Evolutionary conservation across 768 basidiomycete genomes (phyloP).

Genomic region (Obba rivulosa): DNA sequence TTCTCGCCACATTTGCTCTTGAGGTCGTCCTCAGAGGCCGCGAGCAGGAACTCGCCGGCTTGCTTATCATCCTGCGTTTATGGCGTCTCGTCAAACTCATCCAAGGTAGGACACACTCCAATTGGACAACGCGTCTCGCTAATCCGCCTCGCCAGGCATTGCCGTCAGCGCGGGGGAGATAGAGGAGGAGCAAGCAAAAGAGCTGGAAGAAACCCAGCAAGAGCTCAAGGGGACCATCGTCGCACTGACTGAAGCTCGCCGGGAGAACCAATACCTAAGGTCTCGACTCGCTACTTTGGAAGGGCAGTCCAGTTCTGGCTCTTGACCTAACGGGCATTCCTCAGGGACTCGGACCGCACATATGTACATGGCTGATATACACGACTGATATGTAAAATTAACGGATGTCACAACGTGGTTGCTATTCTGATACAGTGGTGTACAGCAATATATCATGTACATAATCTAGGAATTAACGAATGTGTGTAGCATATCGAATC

Average conservation of each 20-base stretch:
- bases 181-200: slow-evolving; percentile 46
- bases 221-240: slow-evolving; percentile 36
- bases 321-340: no score
- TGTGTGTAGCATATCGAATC: no score
- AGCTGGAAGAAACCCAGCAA: slow-evolving; percentile 42
- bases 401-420: no score
- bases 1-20: slow-evolving; percentile 67
- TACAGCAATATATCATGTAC: no score
- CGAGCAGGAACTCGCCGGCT: slow-evolving; percentile 63
- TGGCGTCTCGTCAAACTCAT: slow-evolving; percentile 81
- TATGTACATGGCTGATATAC: no score
- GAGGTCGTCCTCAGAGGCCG: slow-evolving; percentile 65
- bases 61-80: slow-evolving; percentile 70
- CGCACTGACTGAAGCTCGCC: slow-evolving; percentile 38
- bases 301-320: neutral
- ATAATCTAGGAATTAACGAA: no score
- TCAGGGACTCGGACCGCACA: no score
- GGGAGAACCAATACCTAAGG: slow-evolving; percentile 51
- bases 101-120: slow-evolving; percentile 33
- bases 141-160: slow-evolving; percentile 42
- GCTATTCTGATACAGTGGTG: no score
- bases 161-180: slow-evolving; percentile 72
- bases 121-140: slow-evolving; percentile 27
- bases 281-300: slow-evolving; percentile 11
- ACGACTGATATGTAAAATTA: no score